A percentile compares a stretch with the other conserved stretches of the same genome.
Evolutionary conservation across 768 basidiomycete genomes (phyloP).

Genomic region (Leucocoprinus birnbaumii): DNA sequence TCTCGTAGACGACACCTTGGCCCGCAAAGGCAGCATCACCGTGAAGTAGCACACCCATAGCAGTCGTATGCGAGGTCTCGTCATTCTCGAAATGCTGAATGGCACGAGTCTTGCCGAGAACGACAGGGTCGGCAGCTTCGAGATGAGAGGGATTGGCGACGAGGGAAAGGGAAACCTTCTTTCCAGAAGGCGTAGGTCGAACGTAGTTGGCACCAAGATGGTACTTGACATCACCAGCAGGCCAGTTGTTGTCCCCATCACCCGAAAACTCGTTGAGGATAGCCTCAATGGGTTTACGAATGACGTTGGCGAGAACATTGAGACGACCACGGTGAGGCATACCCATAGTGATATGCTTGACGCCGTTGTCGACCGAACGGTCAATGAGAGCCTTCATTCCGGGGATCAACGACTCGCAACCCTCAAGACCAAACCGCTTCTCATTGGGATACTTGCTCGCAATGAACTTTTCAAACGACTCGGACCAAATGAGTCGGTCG

Average conservation of each 20-base stretch:
- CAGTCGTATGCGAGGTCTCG: constrained; percentile 72
- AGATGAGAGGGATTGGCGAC: constrained; percentile 99
- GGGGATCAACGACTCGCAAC: constrained; percentile 95
- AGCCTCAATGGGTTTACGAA: constrained; percentile 96
- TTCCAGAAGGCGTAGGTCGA: constrained; percentile 95
- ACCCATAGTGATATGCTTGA: constrained; percentile 95
- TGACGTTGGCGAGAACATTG: constrained; percentile 97
- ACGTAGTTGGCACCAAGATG: constrained; percentile 99
- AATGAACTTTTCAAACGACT: constrained; percentile 98
- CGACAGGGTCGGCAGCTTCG: constrained; percentile 96
- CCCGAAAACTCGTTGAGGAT: constrained; percentile 97
- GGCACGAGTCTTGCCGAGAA: constrained; percentile 97
- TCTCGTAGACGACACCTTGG: constrained; percentile 98
- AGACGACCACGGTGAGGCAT: constrained; percentile 99
- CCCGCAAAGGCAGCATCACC: constrained; percentile 99
- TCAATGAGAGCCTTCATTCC: constrained; percentile 99
- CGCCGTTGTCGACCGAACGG: constrained; percentile 93
- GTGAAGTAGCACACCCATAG: constrained; percentile 94
- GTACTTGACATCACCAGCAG: constrained; percentile 98
- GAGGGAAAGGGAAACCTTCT: constrained; percentile 94
- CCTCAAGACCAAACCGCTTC: constrained; percentile 98
- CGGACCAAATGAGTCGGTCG: constrained; percentile 99
- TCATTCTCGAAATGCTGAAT: constrained; percentile 95
- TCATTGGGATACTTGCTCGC: constrained; percentile 99
- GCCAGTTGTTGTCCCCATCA: constrained; percentile 65